Evolutionary conservation across 2,329 filamentous ascomycete species (phyloP), one percentile per base, ranked within the genome.

Genomic region (Orbilia blumenaviensis): DNA sequence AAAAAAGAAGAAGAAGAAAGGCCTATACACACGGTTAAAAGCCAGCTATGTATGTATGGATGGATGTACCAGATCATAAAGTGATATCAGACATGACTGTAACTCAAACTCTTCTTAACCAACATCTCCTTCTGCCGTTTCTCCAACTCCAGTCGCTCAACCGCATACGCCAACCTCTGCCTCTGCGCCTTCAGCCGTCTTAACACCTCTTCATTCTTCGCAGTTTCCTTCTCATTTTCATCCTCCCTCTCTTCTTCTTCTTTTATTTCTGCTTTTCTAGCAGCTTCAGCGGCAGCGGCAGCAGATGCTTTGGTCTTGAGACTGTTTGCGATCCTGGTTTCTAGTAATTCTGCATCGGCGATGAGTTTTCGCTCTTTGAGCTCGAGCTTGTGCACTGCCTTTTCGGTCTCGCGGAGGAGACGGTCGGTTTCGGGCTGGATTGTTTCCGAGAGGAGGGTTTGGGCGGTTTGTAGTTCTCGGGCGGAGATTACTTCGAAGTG

Each of bases 401-500:
- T 89, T 79, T 93, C 90, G n/a, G 93, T 92, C 79, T 93, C 90
- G 78, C 89, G 88, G 61, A 97, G 89, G 1, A 97, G 88, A 71
- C 89, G 88, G 29, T 90, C 86, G 78, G 96, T 91, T 82, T 93
- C 93, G 7, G 94, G 94, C n/a, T 91, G 90, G 79, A 97, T 95
- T 82, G 96, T 93, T 80, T 92, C 91, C 80, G 93, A 90, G 16
- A 97, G 88, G 3, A 92, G 90, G 79, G 92, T 87, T 83, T 97
- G 94, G 32, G 94, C 94, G 78, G 90, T 88, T 77, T 90, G 89
- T 48, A 97, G 88, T 61, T 92, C 92, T 10, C 91, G 89, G 82
- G 96, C 92, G 14, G 93, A 92, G 79, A 97, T 92, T 44, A 97
- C 89, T 83, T 97, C 94, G 84, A 96, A 97, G 84, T 97, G 94